phyloP scores from a whole-genome alignment of 2,329 filamentous ascomycete genomes.

The Colletotrichum siamense region DNA sequence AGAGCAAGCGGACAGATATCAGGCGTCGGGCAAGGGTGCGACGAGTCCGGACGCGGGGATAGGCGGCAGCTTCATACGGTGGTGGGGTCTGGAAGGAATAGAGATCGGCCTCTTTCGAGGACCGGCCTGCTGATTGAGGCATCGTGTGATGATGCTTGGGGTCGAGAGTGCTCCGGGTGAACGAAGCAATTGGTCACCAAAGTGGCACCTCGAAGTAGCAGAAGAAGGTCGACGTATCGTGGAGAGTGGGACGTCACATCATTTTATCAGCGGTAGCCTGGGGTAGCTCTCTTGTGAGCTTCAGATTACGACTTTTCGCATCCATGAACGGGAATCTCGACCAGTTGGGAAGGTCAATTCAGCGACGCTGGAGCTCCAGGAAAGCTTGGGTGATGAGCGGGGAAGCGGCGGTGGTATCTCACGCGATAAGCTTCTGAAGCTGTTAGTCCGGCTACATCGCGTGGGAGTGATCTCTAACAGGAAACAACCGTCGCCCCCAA shows the following conservation, averaged over 20 bases:
- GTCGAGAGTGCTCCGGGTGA: background rate
- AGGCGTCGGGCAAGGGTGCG: constrained; percentile 2
- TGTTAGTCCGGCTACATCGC: background rate
- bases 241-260: background rate
- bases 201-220: background rate
- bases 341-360: constrained; percentile 12
- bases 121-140: background rate
- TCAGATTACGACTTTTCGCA: background rate
- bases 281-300: background rate
- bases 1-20: background rate
- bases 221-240: background rate
- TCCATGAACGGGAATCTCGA: background rate
- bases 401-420: background rate
- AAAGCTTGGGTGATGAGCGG: constrained; percentile 7
- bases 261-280: background rate
- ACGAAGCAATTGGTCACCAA: background rate
- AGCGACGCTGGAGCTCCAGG: background rate
- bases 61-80: constrained; percentile 17
- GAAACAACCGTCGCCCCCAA: background rate
- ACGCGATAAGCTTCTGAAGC: background rate
- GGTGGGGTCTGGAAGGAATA: constrained; percentile 10
- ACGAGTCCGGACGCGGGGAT: constrained; percentile 10
- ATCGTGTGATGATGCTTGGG: background rate
- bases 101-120: constrained; percentile 5
- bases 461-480: background rate